Evolutionary conservation across 257 asterid genomes (phyloP).

Genomic region (Solanum appendiculatum): DNA sequence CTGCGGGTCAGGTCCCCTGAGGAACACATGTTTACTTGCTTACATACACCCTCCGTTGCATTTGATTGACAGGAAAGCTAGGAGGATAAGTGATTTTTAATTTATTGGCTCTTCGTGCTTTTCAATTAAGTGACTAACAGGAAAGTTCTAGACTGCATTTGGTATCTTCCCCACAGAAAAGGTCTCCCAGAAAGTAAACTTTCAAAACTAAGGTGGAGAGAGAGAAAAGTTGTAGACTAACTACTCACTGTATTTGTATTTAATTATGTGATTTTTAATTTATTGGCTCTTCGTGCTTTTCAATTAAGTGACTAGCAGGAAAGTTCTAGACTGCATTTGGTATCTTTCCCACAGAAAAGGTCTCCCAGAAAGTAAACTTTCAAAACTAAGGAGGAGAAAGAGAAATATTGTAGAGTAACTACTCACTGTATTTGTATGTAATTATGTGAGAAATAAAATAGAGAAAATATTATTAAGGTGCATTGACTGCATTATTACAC

Average conservation of each 20-base stretch:
- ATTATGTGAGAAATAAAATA: neutral
- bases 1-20: neutral
- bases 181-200: neutral
- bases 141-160: neutral
- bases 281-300: neutral
- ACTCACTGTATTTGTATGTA: neutral
- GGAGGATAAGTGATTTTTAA: neutral
- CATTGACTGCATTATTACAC: neutral
- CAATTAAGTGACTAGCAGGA: neutral
- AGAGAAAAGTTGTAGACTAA: neutral
- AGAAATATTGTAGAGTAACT: neutral
- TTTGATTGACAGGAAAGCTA: neutral
- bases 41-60: neutral
- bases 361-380: neutral
- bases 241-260: neutral
- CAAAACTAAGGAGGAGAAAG: neutral
- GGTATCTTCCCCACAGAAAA: neutral
- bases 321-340: neutral
- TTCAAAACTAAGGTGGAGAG: neutral
- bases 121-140: neutral
- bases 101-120: neutral
- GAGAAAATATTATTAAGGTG: neutral
- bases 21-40: neutral
- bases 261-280: neutral
- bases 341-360: neutral